A percentile compares a stretch with the other conserved stretches of the same genome.
phyloP scores from a whole-genome alignment of 2,329 filamentous ascomycete genomes.

The Ceratocystis cacaofunesta region DNA sequence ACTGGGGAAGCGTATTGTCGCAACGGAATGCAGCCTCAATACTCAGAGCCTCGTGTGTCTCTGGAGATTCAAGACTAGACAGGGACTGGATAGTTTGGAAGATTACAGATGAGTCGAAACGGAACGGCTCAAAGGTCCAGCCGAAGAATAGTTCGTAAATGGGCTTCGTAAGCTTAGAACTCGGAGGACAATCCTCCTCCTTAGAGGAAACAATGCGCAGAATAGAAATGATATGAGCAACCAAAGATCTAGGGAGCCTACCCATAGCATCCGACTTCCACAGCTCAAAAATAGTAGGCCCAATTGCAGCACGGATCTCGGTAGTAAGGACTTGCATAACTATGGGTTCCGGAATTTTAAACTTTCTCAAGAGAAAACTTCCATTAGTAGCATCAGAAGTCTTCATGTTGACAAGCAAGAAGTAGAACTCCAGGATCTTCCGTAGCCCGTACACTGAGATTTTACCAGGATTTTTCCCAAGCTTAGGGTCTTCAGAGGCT shows the following conservation, averaged over 20 bases:
- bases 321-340: constrained; percentile 63
- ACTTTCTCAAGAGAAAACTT: constrained; percentile 6
- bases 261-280: constrained; percentile 81
- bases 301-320: constrained; percentile 65
- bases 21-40: constrained; percentile 73
- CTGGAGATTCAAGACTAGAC: constrained; percentile 24
- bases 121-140: constrained; percentile 12
- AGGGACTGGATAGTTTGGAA: constrained; percentile 31
- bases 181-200: neutral
- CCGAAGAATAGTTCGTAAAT: constrained; percentile 1
- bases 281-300: constrained; percentile 60
- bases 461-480: constrained; percentile 32
- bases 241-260: constrained; percentile 41
- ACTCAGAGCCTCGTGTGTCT: constrained; percentile 38
- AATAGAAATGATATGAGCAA: constrained; percentile 10
- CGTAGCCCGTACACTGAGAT: constrained; percentile 49
- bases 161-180: neutral
- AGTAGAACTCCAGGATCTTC: constrained; percentile 71
- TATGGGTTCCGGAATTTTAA: constrained; percentile 19
- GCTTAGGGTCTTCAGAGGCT: constrained; percentile 22
- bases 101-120: constrained; percentile 18
- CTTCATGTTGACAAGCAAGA: constrained; percentile 10
- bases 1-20: constrained; percentile 45
- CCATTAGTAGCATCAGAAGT: constrained; percentile 8
- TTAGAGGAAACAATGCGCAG: constrained; percentile 5